Base-by-base conservation (phyloP, 495 filamentous ascomycete species). In the Penicillium maclennaniae region DNA sequence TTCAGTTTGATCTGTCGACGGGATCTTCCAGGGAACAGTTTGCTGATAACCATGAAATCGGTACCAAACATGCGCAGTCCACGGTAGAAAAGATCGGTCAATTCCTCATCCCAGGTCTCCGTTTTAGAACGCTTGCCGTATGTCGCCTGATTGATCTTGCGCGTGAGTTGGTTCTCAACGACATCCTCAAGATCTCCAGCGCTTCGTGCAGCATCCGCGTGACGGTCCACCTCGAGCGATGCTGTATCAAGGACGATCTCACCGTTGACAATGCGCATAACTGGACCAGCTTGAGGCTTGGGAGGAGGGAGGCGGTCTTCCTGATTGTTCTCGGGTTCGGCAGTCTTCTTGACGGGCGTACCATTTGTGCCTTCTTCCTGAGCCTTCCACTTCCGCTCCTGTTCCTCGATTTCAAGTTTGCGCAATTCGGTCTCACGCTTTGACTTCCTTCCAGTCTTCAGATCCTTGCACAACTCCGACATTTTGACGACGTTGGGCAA, bases 51-150 rank as follows among this genome's bases (percentile, higher is more conserved):
- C 68, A 85, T 81, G 65, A 97, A 97, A 65, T 97, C 91, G 0
- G 91, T 96, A 25, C 93, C 95, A 64, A 95, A 96, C 80, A 88
- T 90, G 25, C 80, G 74, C 2, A 98, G 74, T 0, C 86, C 87
- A 17, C 87, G 77, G 65, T 95, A 97, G 70, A 97, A 97, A 25
- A 83, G 70, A 27, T 92, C 88, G 3, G 89, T 96, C 43, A 84
- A 75, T 9, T 85, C 84, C 20, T 83, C 81, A 44, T 83, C 81
- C 93, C 93, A 98, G 3, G 81, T 77, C 49, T 88, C 80, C 12
- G 82, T 79, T 61, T 87, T 85, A 45, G 85, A 79, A 4, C 79
- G 80, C 52, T 88, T 89, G 31, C 88, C 76, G 62, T 82, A 92
- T 12, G 86, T 88, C 12, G 78, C 74, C 14, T 86, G 83, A 28